Conservation (phyloP, 2,329 filamentous ascomycete species). For the Xylaria sp. region DNA sequence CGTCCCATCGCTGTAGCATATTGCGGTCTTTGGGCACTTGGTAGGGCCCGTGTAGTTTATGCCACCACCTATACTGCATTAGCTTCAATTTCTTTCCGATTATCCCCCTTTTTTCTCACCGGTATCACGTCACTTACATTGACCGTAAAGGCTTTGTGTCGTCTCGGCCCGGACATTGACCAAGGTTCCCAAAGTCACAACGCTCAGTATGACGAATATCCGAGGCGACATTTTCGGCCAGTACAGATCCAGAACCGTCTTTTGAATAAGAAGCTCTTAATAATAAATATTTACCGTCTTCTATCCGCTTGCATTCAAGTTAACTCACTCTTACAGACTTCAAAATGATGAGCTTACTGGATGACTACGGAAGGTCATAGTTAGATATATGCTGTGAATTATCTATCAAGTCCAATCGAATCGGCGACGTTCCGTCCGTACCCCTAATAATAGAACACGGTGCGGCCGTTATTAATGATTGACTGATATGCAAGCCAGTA, state of each 20-base stretch:
- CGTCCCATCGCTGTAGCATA: conserved; percentile 25
- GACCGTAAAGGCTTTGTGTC: conserved; percentile 33
- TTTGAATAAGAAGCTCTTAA: neutral
- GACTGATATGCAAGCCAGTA: conserved; percentile 1
- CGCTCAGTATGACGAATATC: conserved; percentile 8
- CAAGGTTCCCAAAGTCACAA: conserved; percentile 7
- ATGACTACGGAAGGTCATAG: neutral
- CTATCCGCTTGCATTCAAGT: neutral
- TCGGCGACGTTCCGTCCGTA: conserved; percentile 6
- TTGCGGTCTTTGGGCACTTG: conserved; percentile 21
- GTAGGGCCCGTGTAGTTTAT: conserved; percentile 24
- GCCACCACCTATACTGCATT: conserved; percentile 27
- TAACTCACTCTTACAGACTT: neutral
- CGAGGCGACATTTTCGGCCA: conserved; percentile 12
- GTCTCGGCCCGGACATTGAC: neutral
- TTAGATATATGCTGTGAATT: conserved; percentile 11
- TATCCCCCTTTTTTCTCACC: too few relatives aligned
- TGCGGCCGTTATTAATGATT: neutral
- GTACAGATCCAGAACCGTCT: neutral
- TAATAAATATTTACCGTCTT: neutral
- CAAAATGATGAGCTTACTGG: neutral
- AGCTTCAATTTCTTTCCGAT: neutral
- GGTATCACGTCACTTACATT: conserved; percentile 21
- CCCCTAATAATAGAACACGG: conserved; percentile 23
- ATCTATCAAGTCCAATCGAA: conserved; percentile 3